Evolutionary conservation across 1,139 yeast species (phyloP), one percentile per base, ranked within the genome.

Genomic region (Citeromyces siamensis): DNA sequence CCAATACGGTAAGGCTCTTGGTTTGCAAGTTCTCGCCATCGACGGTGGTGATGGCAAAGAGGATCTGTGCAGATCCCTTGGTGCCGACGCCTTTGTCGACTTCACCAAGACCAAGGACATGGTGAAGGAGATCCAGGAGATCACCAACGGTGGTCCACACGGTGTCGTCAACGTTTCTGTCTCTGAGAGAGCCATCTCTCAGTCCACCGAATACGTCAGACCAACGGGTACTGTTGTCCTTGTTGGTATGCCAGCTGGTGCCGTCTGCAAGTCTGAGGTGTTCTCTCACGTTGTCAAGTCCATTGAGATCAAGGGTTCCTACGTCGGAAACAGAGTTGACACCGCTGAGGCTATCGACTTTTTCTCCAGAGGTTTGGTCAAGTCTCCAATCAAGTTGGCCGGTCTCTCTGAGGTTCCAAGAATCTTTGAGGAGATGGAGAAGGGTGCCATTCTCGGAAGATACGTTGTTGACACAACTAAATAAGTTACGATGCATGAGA

Each of bases 321-420:
- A 78, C 51, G 86, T 79, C 41, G 88, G 88, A 53, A 78, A 78
- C 71, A 72, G 88, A 65, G 83, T 81, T 44, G 86, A 79, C 56
- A 68, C 84, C 34, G 68, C 81, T 47, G 86, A 77, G 60, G 86
- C 88, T 40, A 58, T 79, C 46, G 85, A 78, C 49, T 78, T 78
- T 68, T 79, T 76, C 57, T 38, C 68, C 41, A 69, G 86, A 64
- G 86, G 86, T 41, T 62, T 75, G 50, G 73, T 78, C 48, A 66
- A 70, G 51, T 72, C 84, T 42, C 82, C 85, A 48, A 76, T 77
- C 59, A 73, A 75, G 64, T 53, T 79, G 51, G 80, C 75, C 42
- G 83, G 83, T 28, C 66, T 79, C 51, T 70, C 81, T 36, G 75
- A 75, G 49, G 64, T 78, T 47, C 74, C 79, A 50, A 53, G 58